Percentiles rank a stretch among this genome's conserved stretches.
phyloP scores from a whole-genome alignment of 164 flowering plant genomes.

The Warburgia ugandensis region DNA sequence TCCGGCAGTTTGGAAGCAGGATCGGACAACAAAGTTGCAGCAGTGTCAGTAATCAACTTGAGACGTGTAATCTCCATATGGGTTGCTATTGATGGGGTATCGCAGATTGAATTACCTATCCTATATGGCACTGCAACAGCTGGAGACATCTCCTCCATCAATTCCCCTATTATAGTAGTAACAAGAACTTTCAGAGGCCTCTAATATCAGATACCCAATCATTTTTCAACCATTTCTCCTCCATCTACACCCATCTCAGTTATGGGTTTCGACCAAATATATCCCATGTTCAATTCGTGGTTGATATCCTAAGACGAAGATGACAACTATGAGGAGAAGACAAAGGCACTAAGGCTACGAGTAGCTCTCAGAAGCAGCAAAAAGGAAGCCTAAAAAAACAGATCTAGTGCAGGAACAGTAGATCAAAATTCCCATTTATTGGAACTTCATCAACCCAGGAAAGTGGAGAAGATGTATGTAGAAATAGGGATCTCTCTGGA shows the following conservation, averaged over 20 bases:
- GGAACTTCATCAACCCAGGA: slow-evolving; percentile 5
- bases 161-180: slow-evolving; percentile 12
- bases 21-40: slow-evolving; percentile 24
- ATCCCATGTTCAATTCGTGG: too few species aligned
- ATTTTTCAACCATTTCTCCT: slow-evolving; percentile 15
- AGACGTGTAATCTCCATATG: slow-evolving; percentile 35
- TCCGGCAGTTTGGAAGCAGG: slow-evolving; percentile 12
- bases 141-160: slow-evolving; percentile 52
- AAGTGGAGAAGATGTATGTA: too few species aligned
- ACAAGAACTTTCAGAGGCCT: slow-evolving; percentile 6
- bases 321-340: too few species aligned
- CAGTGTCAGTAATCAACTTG: slow-evolving; percentile 35
- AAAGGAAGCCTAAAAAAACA: slow-evolving; percentile 4
- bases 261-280: too few species aligned
- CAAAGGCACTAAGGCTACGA: not conserved
- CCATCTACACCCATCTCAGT: not conserved
- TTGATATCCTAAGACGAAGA: too few species aligned
- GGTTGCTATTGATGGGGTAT: slow-evolving; percentile 16
- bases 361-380: too few species aligned
- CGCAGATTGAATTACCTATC: slow-evolving; percentile 32
- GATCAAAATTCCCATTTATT: slow-evolving; percentile 14
- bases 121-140: slow-evolving; percentile 42
- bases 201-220: slow-evolving; percentile 17
- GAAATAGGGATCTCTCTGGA: too few species aligned
- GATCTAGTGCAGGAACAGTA: slow-evolving; percentile 15